Conservation (phyloP, 306 rosid genomes). For the Cotoneaster glaucophyllus region DNA sequence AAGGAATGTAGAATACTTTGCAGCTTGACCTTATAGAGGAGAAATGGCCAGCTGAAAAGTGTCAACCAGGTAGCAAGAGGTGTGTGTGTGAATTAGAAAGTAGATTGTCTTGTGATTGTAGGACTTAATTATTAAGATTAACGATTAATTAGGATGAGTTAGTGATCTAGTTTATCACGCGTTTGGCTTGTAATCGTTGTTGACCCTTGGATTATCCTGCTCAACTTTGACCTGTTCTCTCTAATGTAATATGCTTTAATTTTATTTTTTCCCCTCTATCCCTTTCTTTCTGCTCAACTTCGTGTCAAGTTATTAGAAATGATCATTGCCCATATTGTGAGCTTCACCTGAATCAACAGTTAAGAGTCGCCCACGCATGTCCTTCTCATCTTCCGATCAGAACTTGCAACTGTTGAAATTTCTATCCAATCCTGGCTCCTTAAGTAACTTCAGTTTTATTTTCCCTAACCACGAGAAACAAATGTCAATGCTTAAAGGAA, state of each 20-base stretch:
- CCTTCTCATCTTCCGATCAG: neutral
- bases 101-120: neutral
- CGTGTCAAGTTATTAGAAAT: neutral
- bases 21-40: conserved; percentile 7
- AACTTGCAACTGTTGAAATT: no score
- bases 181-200: neutral
- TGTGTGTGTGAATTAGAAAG: conserved; percentile 5
- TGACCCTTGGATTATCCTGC: neutral
- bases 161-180: neutral
- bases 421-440: neutral
- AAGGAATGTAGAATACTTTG: conserved; percentile 8
- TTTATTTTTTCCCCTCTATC: no score
- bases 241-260: neutral
- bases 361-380: neutral
- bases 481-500: neutral
- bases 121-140: neutral
- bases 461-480: neutral
- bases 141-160: neutral
- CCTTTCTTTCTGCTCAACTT: no score
- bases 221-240: neutral
- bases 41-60: conserved; percentile 9
- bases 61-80: conserved; percentile 2
- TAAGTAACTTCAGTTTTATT: neutral
- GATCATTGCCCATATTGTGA: neutral
- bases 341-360: neutral